Conservation (phyloP, 2,329 filamentous ascomycete genomes). For the Fusarium begoniae region DNA sequence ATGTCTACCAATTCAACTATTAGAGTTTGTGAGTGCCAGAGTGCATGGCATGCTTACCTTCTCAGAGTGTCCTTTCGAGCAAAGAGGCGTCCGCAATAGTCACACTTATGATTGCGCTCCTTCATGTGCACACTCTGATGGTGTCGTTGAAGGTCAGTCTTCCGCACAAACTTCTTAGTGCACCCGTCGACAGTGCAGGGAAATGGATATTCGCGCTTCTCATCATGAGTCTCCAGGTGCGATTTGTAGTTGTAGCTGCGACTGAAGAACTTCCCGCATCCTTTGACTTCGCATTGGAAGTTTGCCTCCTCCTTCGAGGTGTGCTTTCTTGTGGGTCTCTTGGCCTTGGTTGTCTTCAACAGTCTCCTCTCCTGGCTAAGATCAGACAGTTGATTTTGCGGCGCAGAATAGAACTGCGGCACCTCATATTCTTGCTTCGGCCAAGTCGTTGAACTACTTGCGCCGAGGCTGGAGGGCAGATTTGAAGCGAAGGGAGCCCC, state of each 20-base stretch:
- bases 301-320: conserved; percentile 76
- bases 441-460: conserved; percentile 29
- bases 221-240: conserved; percentile 85
- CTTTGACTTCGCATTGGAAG: conserved; percentile 72
- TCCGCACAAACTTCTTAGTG: conserved; percentile 80
- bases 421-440: conserved; percentile 41
- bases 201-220: conserved; percentile 75
- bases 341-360: conserved; percentile 41
- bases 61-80: conserved; percentile 84
- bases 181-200: conserved; percentile 73
- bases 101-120: conserved; percentile 74
- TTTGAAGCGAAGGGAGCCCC: conserved; percentile 31
- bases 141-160: conserved; percentile 77
- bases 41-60: conserved; percentile 63
- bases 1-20: conserved; percentile 61
- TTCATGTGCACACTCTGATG: conserved; percentile 77
- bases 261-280: conserved; percentile 83
- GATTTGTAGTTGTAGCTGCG: conserved; percentile 88
- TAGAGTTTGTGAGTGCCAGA: neutral
- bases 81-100: conserved; percentile 76
- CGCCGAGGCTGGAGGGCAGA: conserved; percentile 27
- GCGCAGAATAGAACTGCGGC: conserved; percentile 32
- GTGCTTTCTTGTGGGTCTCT: conserved; percentile 58
- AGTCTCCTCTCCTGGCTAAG: conserved; percentile 34
- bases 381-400: conserved; percentile 35